These are phyloP conservation scores for Fusarium neocosmosporiellum DNA, from an alignment of 2,329 filamentous ascomycete species.

Conservation along the genomic window DNA sequence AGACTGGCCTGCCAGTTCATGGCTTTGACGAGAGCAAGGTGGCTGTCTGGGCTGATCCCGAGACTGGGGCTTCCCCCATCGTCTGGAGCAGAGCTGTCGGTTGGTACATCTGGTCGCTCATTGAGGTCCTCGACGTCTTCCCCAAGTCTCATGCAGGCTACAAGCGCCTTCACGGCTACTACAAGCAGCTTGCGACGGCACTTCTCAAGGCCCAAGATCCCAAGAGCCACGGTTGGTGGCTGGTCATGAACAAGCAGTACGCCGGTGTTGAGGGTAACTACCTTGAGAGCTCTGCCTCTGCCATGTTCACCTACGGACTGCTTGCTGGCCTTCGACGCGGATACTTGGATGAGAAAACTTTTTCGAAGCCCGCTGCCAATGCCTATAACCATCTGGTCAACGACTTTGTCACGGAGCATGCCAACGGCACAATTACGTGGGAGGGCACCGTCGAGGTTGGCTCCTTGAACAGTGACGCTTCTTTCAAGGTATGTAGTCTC, in stretches of 20 bases:
- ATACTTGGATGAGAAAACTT: conserved; percentile 39
- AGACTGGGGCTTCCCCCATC: conserved; percentile 61
- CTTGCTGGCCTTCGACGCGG: conserved; percentile 55
- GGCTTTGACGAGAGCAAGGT: conserved; percentile 63
- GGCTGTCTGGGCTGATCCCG: conserved; percentile 62
- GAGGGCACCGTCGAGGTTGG: conserved; percentile 65
- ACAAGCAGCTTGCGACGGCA: conserved; percentile 28
- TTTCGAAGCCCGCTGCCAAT: conserved; percentile 34
- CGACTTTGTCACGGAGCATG: conserved; percentile 58
- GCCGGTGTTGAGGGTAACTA: conserved; percentile 64
- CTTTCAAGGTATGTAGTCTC: conserved; percentile 57
- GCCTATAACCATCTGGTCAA: conserved; percentile 52
- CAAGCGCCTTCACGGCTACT: conserved; percentile 51
- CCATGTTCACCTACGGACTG: conserved; percentile 67
- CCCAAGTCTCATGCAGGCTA: conserved; percentile 52
- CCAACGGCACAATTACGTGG: conserved; percentile 61
- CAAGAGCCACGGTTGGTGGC: conserved; percentile 64
- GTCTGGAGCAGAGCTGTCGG: conserved; percentile 66
- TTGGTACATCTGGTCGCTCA: conserved; percentile 64
- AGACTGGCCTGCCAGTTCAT: conserved; percentile 59
- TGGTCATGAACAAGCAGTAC: conserved; percentile 64
- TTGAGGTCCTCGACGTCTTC: conserved; percentile 61
- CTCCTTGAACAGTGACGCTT: conserved; percentile 60
- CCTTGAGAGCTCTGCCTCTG: conserved; percentile 68
- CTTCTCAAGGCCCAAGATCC: conserved; percentile 55